Percentiles rank a stretch among this genome's conserved stretches.
phyloP scores from a whole-genome alignment of 78 protist genomes.

The Dictyostelium discoideum region DNA sequence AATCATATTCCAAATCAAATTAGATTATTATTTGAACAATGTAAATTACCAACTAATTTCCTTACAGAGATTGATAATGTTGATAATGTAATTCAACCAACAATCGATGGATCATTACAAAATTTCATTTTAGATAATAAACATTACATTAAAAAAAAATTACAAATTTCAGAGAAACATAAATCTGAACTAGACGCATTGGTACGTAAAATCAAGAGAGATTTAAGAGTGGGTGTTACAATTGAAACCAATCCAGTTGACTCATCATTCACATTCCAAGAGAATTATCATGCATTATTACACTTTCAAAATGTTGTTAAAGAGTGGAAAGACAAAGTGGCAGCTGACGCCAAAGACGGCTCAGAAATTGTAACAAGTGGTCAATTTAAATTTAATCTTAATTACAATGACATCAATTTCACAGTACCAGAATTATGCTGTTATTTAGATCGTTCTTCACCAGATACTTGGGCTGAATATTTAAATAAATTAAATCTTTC shows the following conservation, averaged over 20 bases:
- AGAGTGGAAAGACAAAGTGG: not conserved
- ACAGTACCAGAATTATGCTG: slow-evolving; percentile 1
- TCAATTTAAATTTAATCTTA: not conserved
- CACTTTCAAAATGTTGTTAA: not conserved
- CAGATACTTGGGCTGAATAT: slow-evolving; percentile 54
- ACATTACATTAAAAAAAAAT: not conserved
- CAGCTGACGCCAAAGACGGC: not conserved
- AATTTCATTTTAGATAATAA: slow-evolving; percentile 60
- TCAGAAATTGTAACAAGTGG: not conserved
- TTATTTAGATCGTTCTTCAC: slow-evolving; percentile 38
- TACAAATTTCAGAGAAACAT: not conserved
- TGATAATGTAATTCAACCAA: slow-evolving; percentile 54
- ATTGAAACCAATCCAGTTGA: slow-evolving; percentile 16
- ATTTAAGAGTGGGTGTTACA: not conserved
- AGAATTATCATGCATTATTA: slow-evolving; percentile 17
- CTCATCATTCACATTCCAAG: slow-evolving; percentile 29
- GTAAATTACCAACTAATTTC: slow-evolving; percentile 34
- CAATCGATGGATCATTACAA: slow-evolving; percentile 27
- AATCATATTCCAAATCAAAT: slow-evolving; percentile 59
- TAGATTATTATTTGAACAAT: slow-evolving; percentile 34
- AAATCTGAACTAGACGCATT: slow-evolving; percentile 6
- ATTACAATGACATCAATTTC: slow-evolving; percentile 34
- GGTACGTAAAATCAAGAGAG: slow-evolving; percentile 30
- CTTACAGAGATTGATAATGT: slow-evolving; percentile 52
- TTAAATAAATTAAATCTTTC: not conserved